These are phyloP conservation scores for Trichoderma brevicompactum DNA, from an alignment of 2,329 filamentous ascomycete genomes.

Conservation along the genomic window DNA sequence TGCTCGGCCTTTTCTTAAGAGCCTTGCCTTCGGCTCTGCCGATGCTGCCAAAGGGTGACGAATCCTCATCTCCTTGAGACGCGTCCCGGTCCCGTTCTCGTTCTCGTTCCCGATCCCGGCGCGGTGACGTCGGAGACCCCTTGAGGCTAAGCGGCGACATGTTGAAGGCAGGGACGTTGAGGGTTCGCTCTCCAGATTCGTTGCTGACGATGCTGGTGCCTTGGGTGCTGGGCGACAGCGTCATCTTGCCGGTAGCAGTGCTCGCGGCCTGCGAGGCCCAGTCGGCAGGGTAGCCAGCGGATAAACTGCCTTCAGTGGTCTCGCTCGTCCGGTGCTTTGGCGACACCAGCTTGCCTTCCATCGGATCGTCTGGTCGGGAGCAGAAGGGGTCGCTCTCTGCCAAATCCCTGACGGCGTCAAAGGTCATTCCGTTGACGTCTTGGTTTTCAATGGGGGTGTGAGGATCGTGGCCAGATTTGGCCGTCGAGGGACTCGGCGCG, in stretches of 20 bases:
- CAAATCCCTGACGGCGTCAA: conserved; percentile 54
- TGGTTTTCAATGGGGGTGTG: conserved; percentile 43
- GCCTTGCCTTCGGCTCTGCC: conserved; percentile 54
- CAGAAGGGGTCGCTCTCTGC: conserved; percentile 56
- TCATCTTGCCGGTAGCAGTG: conserved; percentile 66
- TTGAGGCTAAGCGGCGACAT: conserved; percentile 46
- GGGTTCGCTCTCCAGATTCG: conserved; percentile 58
- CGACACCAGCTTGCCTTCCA: conserved; percentile 47
- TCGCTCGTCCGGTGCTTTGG: conserved; percentile 63
- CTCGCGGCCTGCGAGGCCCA: conserved; percentile 67
- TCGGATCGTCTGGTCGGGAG: conserved; percentile 39
- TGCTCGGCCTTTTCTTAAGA: conserved; percentile 65
- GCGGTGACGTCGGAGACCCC: conserved; percentile 37
- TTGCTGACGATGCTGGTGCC: conserved; percentile 68
- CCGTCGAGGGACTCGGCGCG: conserved; percentile 25
- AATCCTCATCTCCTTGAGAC: conserved; percentile 38
- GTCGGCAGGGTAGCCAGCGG: conserved; percentile 58
- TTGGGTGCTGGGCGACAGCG: conserved; percentile 66
- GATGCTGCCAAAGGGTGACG: conserved; percentile 47
- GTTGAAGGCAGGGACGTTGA: conserved; percentile 48
- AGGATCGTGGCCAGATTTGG: conserved; percentile 27
- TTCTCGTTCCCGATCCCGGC: conserved; percentile 32
- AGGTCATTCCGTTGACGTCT: conserved; percentile 51
- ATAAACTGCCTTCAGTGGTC: conserved; percentile 63
- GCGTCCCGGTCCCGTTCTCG: conserved; percentile 15